Base-by-base conservation (phyloP, 352 stramenopile species). In the Globisporangium uncinulatum region DNA sequence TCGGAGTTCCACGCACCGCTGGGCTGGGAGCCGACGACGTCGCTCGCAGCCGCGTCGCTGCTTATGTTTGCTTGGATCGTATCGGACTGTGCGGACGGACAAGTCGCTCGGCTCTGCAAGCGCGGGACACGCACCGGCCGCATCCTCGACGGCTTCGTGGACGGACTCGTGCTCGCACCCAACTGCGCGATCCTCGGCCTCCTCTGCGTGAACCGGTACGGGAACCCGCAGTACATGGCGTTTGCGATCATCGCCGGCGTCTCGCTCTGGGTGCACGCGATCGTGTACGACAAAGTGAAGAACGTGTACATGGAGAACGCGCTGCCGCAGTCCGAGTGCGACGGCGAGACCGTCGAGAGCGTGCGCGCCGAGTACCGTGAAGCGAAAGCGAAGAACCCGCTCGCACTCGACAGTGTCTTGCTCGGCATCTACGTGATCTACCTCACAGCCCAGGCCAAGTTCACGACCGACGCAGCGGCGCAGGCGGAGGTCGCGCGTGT, bases 301-400 rank as follows among this genome's bases (percentile, higher is more conserved):
- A 93, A 93, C 65, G 81, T 86, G 19, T 93, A 91, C 67, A 91
- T 89, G 83, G 79, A 93, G 63, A 91, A 93, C 56, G 75, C 80
- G 14, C 67, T 90, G 19, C 79, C 83, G 13, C 73, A 87, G 49
- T 90, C 79, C 24, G 83, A 93, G 51, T 89, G 79, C 45, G 79
- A 93, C 43, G 79, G 80, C 29, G 83, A 93, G 63, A 88, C 83
- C 4, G 74, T 89, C n/a, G 81, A 84, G 32, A 93, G 77, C 44
- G 83, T 93, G 17, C 70, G 63, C 14, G 76, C 79, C n/a, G 83
- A 93, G 54, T 91, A 76, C 66, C 56, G 64, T 32, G 75, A 67
- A 3, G 80, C 83, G 19, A 78, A 76, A n/a, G 70, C 76, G 17
- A 81, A 93, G 70, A 76, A 76, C 41, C 67, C 76, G 4, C 74